Evolutionary conservation across 805 yeast species (phyloP), one percentile per base, ranked within the genome.

Genomic region (Cyberlindnera veronae): DNA sequence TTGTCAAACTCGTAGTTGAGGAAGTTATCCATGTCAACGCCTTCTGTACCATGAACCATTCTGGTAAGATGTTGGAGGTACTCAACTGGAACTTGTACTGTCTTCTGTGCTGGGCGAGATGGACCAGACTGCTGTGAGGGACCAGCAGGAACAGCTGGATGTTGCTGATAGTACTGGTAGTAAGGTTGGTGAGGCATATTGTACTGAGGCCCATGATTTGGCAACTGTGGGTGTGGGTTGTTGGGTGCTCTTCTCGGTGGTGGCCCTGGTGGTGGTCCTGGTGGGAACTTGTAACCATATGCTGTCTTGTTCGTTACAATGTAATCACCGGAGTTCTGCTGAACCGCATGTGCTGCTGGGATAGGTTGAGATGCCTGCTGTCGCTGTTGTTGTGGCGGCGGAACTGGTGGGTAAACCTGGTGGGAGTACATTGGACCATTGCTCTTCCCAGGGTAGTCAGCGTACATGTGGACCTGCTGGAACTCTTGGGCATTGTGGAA

Each of bases 281-380:
- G 68, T 1, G 85, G 86, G 49, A 80, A 80, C 55, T 73, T 79
- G 59, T 76, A 80, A 3, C 69, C 58, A n/a, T 61, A 67, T 5
- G 78, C 77, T 30, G 59, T 61, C 38, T 63, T 57, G 24, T 66
- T 72, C 5, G 79, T 74, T 10, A 75, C 66, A 22, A 71, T 66
- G 44, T 67, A 75, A 35, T 79, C 83, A n/a, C 51, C 60, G 14
- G 39, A 34, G 6, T 32, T 39, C 19, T 34, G 42, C 19, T 22
- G 27, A 16, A 24, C 21, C 16, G 19, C 20, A 8, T 4, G 6
- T 10, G 26, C 12, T 16, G 33, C 11, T 21, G 42, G 11, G 32
- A 22, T 30, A 11, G 17, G 12, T 11, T 17, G 43, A 36, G 36
- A 29, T 29, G 28, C n/a, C 36, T 34, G 39, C 14, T 26, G 43